Percentiles rank a stretch among this genome's conserved stretches.
Conservation (phyloP, 768 basidiomycete genomes). For the Podaxis sp. region DNA sequence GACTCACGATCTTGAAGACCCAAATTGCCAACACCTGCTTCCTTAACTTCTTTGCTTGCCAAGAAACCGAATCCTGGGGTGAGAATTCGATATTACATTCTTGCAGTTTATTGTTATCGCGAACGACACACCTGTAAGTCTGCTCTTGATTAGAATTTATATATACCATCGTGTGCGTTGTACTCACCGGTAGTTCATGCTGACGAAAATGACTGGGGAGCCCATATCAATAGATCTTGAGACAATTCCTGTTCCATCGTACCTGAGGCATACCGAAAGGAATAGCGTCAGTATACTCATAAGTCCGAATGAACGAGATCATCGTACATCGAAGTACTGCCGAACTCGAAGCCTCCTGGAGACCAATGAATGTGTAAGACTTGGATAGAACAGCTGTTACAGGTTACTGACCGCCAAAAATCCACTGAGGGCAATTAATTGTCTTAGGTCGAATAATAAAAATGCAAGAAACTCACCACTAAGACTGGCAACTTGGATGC, state of each 20-base stretch:
- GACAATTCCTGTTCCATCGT: slow-evolving; percentile 45
- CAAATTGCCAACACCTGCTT: slow-evolving; percentile 55
- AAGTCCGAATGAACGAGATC: neutral
- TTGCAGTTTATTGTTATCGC: neutral
- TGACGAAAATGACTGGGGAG: slow-evolving; percentile 49
- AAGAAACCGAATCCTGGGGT: slow-evolving; percentile 48
- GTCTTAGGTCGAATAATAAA: neutral
- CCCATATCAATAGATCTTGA: slow-evolving; percentile 40
- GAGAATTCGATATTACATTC: neutral
- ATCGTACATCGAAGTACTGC: slow-evolving; percentile 33
- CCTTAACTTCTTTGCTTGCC: slow-evolving; percentile 48
- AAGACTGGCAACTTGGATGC: slow-evolving; percentile 50
- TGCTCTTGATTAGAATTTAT: neutral
- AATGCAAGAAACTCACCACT: slow-evolving; percentile 31
- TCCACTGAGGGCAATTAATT: slow-evolving; percentile 37
- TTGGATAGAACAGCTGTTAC: neutral
- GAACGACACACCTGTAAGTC: slow-evolving; percentile 15
- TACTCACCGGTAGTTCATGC: slow-evolving; percentile 47
- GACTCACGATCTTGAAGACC: slow-evolving; percentile 65
- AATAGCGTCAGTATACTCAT: neutral
- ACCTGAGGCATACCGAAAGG: slow-evolving; percentile 21
- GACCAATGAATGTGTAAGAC: neutral
- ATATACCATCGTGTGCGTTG: neutral
- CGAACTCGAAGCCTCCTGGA: slow-evolving; percentile 42
- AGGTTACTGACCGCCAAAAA: slow-evolving; percentile 39